phyloP scores from a whole-genome alignment of 331 rosid genomes.

The Malus hybrid region DNA sequence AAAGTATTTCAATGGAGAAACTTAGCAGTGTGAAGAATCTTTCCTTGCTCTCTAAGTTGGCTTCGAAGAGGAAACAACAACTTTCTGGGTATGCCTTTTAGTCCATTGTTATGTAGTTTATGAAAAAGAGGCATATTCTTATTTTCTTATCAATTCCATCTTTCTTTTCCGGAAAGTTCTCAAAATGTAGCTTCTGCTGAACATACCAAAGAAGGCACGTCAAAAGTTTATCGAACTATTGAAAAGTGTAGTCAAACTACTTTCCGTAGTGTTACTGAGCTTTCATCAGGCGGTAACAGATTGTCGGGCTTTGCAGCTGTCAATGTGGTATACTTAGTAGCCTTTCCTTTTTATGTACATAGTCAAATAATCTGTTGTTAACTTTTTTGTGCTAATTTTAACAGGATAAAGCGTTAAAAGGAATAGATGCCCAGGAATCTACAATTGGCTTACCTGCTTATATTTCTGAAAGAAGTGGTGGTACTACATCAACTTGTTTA shows the following conservation, averaged over 20 bases:
- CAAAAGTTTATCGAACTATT: constrained; percentile 32
- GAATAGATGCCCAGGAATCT: constrained; percentile 48
- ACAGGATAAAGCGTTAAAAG: constrained; percentile 89
- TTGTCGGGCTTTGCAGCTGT: constrained; percentile 47
- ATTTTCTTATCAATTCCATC: constrained; percentile 11
- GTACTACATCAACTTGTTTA: constrained; percentile 24
- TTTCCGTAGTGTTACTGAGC: constrained; percentile 75
- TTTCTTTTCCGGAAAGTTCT: constrained; percentile 32
- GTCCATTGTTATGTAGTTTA: background rate
- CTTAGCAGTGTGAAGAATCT: constrained; percentile 38
- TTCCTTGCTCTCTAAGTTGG: constrained; percentile 32
- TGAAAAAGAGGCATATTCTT: background rate
- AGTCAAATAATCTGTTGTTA: background rate
- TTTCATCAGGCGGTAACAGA: constrained; percentile 51
- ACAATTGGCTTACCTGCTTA: constrained; percentile 29
- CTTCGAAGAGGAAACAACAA: constrained; percentile 41
- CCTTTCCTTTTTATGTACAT: background rate
- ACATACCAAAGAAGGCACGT: constrained; percentile 16
- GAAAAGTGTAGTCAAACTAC: constrained; percentile 53
- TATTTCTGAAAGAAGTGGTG: constrained; percentile 30
- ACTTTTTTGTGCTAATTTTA: constrained; percentile 6
- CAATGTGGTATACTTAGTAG: constrained; percentile 57
- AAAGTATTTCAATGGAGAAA: constrained; percentile 42
- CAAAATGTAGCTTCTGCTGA: constrained; percentile 36
- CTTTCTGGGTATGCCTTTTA: constrained; percentile 36